Evolutionary conservation across 805 yeast genomes (phyloP).

Genomic region (Metschnikowia kunwiensis): DNA sequence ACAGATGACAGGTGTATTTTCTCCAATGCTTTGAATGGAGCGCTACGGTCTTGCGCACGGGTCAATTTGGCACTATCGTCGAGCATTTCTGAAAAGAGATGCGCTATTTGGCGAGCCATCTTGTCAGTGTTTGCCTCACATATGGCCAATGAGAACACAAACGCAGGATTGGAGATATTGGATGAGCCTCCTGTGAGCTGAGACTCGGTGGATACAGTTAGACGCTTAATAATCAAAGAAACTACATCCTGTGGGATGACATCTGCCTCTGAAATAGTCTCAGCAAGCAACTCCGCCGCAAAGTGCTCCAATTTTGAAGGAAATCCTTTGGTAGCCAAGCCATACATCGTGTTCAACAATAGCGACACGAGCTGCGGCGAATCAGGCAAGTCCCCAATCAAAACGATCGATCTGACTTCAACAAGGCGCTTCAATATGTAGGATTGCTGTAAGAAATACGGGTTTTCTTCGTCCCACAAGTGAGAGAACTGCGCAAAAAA

Average conservation of each 20-base stretch:
- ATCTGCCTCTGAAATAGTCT: conserved; percentile 69
- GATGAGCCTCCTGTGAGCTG: conserved; percentile 34
- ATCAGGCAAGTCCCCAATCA: conserved; percentile 71
- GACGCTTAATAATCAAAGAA: conserved; percentile 62
- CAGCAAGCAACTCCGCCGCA: conserved; percentile 69
- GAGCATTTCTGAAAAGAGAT: conserved; percentile 72
- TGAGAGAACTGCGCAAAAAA: conserved; percentile 61
- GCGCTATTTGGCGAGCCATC: conserved; percentile 72
- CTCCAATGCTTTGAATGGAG: conserved; percentile 42
- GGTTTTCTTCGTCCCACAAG: conserved; percentile 52
- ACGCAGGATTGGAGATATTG: conserved; percentile 52
- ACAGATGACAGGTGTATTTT: conserved; percentile 62
- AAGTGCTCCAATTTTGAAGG: conserved; percentile 56
- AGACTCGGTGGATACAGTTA: conserved; percentile 11
- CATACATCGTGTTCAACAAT: conserved; percentile 63
- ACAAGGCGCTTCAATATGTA: conserved; percentile 66
- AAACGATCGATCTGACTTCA: conserved; percentile 70
- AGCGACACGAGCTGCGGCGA: conserved; percentile 51
- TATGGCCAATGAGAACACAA: conserved; percentile 60
- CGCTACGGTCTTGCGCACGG: conserved; percentile 8
- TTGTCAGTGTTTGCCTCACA: conserved; percentile 71
- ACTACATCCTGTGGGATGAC: conserved; percentile 58
- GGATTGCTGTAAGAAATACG: conserved; percentile 60
- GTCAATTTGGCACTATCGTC: conserved; percentile 43
- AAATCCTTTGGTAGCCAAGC: conserved; percentile 42